These are phyloP conservation scores for Psilocybe tampanensis DNA, from an alignment of 768 basidiomycete genomes.

Conservation along the genomic window DNA sequence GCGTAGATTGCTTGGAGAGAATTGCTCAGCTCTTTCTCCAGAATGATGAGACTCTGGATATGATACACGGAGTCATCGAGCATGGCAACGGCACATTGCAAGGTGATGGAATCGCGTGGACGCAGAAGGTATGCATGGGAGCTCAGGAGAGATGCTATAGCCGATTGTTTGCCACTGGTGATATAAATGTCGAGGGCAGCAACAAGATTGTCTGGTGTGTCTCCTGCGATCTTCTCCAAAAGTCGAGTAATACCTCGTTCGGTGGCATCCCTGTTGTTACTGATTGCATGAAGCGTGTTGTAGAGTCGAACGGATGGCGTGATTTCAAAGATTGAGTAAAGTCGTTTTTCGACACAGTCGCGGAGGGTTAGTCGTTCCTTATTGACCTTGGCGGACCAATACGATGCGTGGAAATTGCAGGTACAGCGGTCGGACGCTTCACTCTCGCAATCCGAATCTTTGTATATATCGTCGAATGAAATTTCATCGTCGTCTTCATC, in stretches of 20 bases:
- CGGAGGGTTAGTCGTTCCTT: slow-evolving; percentile 43
- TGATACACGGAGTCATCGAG: slow-evolving; percentile 34
- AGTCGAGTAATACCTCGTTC: slow-evolving; percentile 36
- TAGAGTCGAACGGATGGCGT: slow-evolving; percentile 52
- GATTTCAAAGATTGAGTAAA: slow-evolving; percentile 51
- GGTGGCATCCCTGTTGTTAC: slow-evolving; percentile 32
- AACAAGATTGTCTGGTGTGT: slow-evolving; percentile 52
- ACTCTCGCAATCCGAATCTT: slow-evolving; percentile 30
- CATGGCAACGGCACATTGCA: slow-evolving; percentile 47
- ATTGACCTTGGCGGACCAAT: slow-evolving; percentile 53
- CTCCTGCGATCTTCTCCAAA: slow-evolving; percentile 43
- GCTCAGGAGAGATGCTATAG: slow-evolving; percentile 45
- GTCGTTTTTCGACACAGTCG: slow-evolving; percentile 43
- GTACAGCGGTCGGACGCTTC: slow-evolving; percentile 28
- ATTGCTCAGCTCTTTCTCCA: slow-evolving; percentile 56
- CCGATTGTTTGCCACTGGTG: slow-evolving; percentile 32
- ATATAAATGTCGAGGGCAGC: slow-evolving; percentile 58
- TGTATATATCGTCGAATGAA: slow-evolving; percentile 26
- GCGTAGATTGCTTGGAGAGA: slow-evolving; percentile 43
- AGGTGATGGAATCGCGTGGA: slow-evolving; percentile 49
- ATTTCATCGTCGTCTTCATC: slow-evolving; percentile 32
- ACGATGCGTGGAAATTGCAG: slow-evolving; percentile 42
- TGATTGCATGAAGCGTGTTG: slow-evolving; percentile 40
- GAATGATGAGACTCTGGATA: slow-evolving; percentile 39
- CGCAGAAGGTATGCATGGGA: slow-evolving; percentile 58